Percentiles rank a stretch among this genome's conserved stretches.
Evolutionary conservation across 1,284 basidiomycete genomes (phyloP).

Genomic region (Trichosporon sp.): DNA sequence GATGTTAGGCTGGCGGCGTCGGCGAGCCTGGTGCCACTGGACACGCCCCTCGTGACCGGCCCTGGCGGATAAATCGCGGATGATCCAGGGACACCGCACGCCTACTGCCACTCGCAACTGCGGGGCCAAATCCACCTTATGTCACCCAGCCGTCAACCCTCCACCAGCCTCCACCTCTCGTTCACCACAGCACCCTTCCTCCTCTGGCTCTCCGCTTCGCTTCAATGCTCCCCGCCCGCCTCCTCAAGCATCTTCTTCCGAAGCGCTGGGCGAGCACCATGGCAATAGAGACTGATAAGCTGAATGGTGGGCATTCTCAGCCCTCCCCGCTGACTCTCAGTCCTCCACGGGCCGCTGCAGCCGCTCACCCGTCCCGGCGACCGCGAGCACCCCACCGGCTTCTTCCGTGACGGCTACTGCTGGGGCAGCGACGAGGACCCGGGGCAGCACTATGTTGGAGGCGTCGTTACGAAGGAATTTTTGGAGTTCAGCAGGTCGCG

Average conservation of each 20-base stretch:
- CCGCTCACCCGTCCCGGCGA: constrained; percentile 35
- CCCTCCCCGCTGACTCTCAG: constrained; percentile 15
- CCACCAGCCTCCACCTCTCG: not conserved
- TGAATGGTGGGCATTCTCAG: constrained; percentile 30
- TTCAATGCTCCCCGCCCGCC: not conserved
- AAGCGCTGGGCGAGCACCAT: constrained; percentile 32
- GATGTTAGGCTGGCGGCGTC: too few relatives aligned
- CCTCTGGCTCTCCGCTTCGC: not conserved
- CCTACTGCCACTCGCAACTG: too few relatives aligned
- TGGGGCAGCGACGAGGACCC: constrained; percentile 36
- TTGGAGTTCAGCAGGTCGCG: constrained; percentile 39
- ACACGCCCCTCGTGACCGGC: too few relatives aligned
- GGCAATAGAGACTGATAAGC: constrained; percentile 31
- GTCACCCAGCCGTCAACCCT: not conserved
- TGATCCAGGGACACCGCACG: too few relatives aligned
- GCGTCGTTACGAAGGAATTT: constrained; percentile 42
- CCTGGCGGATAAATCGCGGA: too few relatives aligned
- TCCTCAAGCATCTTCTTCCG: constrained; percentile 1
- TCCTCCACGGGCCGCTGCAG: constrained; percentile 39
- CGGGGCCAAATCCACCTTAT: not conserved
- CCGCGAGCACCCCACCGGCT: constrained; percentile 39
- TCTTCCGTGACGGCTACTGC: constrained; percentile 43
- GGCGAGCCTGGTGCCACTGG: too few relatives aligned
- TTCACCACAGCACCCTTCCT: not conserved
- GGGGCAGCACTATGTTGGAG: constrained; percentile 44